These are phyloP conservation scores for Podospora australis DNA, from an alignment of 495 filamentous ascomycete species.

Conservation along the genomic window DNA sequence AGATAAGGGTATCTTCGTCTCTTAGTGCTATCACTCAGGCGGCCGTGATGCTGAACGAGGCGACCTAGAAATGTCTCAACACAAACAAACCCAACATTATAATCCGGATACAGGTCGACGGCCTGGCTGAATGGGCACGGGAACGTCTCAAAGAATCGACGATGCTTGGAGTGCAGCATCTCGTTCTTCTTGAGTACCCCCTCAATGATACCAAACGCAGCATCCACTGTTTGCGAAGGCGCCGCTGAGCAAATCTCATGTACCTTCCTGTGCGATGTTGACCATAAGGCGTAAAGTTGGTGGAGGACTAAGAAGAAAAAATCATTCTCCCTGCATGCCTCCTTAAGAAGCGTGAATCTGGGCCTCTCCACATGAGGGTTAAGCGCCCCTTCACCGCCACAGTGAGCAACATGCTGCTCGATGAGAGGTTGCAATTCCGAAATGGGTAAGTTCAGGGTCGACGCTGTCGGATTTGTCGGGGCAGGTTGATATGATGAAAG, in stretches of 20 bases:
- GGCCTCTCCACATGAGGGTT: conserved; percentile 35
- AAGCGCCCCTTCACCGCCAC: conserved; percentile 12
- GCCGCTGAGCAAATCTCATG: conserved; percentile 5
- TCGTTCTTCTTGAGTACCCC: conserved; percentile 35
- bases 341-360: conserved; percentile 47
- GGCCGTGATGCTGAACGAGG: conserved; percentile 23
- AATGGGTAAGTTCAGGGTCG: background rate
- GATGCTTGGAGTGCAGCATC: conserved; percentile 27
- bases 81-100: background rate
- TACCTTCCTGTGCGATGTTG: conserved; percentile 8
- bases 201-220: conserved; percentile 34
- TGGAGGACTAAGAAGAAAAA: conserved; percentile 60
- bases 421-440: conserved; percentile 16
- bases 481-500: background rate
- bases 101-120: background rate
- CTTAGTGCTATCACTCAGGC: background rate
- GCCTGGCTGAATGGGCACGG: conserved; percentile 35
- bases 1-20: conserved; percentile 48
- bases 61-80: conserved; percentile 30
- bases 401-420: conserved; percentile 15
- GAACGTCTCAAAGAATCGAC: conserved; percentile 49
- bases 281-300: conserved; percentile 58
- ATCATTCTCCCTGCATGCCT: conserved; percentile 53
- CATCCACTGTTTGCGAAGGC: conserved; percentile 13
- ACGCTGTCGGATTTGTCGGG: background rate